A percentile compares a stretch with the other conserved stretches of the same genome.
phyloP scores from a whole-genome alignment of 2,329 filamentous ascomycete species.

The Fusarium drepaniforme region DNA sequence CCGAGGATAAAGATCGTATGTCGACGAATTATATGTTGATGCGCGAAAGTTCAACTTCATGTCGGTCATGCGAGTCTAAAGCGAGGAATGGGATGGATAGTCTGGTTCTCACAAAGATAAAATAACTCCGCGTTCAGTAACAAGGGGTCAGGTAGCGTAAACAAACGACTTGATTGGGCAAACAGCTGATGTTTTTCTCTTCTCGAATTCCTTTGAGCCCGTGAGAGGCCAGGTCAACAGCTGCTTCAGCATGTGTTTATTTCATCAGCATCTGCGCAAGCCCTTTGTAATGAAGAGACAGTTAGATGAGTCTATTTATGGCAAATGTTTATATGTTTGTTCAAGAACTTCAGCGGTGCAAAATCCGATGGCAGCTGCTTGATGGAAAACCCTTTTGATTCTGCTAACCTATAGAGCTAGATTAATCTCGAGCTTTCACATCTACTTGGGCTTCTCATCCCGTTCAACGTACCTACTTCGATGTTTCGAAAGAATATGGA shows the following conservation, averaged over 20 bases:
- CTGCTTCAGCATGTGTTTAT: no score
- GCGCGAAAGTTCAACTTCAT: not conserved
- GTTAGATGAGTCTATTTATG: not conserved
- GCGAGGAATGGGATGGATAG: not conserved
- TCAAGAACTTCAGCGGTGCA: not conserved
- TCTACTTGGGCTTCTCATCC: no score
- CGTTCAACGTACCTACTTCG: no score
- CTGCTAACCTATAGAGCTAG: not conserved
- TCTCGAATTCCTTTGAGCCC: no score
- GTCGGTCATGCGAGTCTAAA: not conserved
- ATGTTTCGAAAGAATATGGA: no score
- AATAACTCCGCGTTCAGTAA: no score
- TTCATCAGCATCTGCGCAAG: not conserved
- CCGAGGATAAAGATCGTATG: not conserved
- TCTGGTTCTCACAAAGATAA: not conserved
- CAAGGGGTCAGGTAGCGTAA: not conserved
- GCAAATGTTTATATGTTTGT: not conserved
- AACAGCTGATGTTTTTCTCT: not conserved
- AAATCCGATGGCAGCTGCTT: not conserved
- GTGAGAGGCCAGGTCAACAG: no score
- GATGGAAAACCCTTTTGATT: not conserved
- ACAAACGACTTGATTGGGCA: not conserved
- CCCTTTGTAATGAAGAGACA: not conserved
- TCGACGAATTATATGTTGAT: not conserved
- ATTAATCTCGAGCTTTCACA: no score